These are phyloP conservation scores for Umbilicus rupestris DNA, from an alignment of 164 flowering plant species.

Conservation along the genomic window DNA sequence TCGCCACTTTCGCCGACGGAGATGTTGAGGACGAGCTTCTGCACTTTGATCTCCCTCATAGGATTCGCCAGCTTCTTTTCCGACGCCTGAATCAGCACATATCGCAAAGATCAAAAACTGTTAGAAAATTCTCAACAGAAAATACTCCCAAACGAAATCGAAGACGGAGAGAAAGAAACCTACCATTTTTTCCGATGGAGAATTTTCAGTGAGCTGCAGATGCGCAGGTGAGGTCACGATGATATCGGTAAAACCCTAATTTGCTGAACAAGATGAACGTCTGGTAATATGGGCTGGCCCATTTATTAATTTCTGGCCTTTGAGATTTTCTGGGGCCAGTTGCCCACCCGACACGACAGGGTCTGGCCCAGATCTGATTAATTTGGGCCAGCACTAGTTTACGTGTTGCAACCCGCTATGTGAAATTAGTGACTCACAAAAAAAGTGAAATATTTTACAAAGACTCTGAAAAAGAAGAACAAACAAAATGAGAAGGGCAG, in stretches of 20 bases:
- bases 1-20: conserved; percentile 2
- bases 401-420: too few species aligned
- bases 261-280: neutral
- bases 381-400: too few species aligned
- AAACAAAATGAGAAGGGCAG: too few species aligned
- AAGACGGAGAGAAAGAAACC: neutral
- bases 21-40: neutral
- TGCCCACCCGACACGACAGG: too few species aligned
- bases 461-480: too few species aligned
- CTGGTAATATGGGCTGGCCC: neutral
- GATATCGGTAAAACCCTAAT: neutral
- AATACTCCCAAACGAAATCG: neutral
- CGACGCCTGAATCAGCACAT: neutral
- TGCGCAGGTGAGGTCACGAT: neutral
- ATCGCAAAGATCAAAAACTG: neutral
- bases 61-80: neutral
- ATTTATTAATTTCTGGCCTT: too few species aligned
- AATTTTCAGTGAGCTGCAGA: neutral
- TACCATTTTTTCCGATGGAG: neutral
- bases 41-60: neutral
- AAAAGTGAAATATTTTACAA: too few species aligned
- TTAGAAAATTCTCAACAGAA: neutral
- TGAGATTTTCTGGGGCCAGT: too few species aligned
- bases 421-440: too few species aligned
- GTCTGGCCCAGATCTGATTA: too few species aligned